Evolutionary conservation across 495 filamentous ascomycete species (phyloP), one percentile per base, ranked within the genome.

Genomic region (Penicillium parvum): DNA sequence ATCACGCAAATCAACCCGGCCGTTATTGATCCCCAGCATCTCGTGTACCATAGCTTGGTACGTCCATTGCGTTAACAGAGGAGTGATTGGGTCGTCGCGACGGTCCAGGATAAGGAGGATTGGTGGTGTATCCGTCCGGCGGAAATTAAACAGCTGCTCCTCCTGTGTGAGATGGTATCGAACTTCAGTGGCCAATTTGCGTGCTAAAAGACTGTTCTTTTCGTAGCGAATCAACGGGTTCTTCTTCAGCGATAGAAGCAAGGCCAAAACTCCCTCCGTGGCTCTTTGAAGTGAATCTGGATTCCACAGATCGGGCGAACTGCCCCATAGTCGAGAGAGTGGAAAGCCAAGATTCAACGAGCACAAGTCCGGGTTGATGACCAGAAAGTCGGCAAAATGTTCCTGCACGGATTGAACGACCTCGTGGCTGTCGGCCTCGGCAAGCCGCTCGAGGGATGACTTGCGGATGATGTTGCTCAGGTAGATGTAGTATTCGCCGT

Each of bases 11-110:
- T 95, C 85, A 3, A 97, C 91, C 15, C 89, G 77, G 14, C 92
- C 92, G 61, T 96, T 96, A 45, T 87, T 75, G 41, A 98, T 96
- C 10, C 92, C 94, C 23, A 97, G 75, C 17, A 96, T 66, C 50
- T 97, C 92, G 58, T 98, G 92, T 1, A 97, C 94, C 92, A 97
- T 97, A 7, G 94, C 94, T 63, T 97, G 92, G 61, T 98, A 98
- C 20, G 92, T 97, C 92, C 92, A 98, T 61, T 98, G 92, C 7
- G 87, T 94, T 32, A 98, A 76, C 18, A 98, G 66, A 0, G 92
- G 92, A n/a, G 92, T 98, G 29, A 96, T 83, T 2, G 92, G 94
- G 50, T 98, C 92, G 62, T 96, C 90, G 61, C 92, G 79, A 22
- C 92, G 80, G 65, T 98, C 92, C 12, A 97, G 65, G 37, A 98